Percentiles rank a stretch among this genome's conserved stretches.
phyloP scores from a whole-genome alignment of 2,329 filamentous ascomycete species.

The Venturia pyrina region DNA sequence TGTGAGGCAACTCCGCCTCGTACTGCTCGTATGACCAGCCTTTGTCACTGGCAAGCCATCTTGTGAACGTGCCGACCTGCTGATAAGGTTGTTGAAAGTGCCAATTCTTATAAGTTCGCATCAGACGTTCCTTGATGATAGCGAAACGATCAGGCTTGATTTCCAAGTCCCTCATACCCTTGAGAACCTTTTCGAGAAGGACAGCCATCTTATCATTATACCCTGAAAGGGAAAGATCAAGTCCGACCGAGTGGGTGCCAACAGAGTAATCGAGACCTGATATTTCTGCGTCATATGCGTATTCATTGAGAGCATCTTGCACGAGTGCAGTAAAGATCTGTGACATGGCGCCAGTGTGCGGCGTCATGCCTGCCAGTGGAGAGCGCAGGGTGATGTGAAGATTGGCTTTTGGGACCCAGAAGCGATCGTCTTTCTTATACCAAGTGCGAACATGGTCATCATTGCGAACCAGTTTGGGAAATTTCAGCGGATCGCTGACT shows the following conservation, averaged over 20 bases:
- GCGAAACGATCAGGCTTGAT: conserved; percentile 81
- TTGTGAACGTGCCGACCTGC: conserved; percentile 74
- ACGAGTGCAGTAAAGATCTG: conserved; percentile 78
- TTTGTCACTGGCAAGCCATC: conserved; percentile 68
- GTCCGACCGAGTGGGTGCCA: conserved; percentile 58
- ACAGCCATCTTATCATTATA: conserved; percentile 97
- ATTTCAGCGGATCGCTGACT: conserved; percentile 60
- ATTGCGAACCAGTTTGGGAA: conserved; percentile 75
- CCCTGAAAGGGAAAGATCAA: conserved; percentile 71
- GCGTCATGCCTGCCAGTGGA: conserved; percentile 67
- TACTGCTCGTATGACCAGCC: conserved; percentile 73
- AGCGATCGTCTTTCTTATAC: conserved; percentile 98
- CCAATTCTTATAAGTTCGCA: conserved; percentile 47
- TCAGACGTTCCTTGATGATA: conserved; percentile 78
- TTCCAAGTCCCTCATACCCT: conserved; percentile 73
- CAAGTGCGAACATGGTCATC: conserved; percentile 73
- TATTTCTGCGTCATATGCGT: conserved; percentile 91
- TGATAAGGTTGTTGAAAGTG: conserved; percentile 82
- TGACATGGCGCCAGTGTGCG: conserved; percentile 67
- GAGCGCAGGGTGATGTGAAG: conserved; percentile 72
- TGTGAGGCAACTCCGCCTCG: conserved; percentile 61
- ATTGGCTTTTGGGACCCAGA: conserved; percentile 95
- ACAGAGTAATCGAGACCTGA: conserved; percentile 80
- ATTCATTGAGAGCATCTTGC: conserved; percentile 79
- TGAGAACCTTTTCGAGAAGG: conserved; percentile 77